A percentile compares a stretch with the other conserved stretches of the same genome.
Conservation (phyloP, 371 early-diverging fungal species). For the Zychaea mexicana region DNA sequence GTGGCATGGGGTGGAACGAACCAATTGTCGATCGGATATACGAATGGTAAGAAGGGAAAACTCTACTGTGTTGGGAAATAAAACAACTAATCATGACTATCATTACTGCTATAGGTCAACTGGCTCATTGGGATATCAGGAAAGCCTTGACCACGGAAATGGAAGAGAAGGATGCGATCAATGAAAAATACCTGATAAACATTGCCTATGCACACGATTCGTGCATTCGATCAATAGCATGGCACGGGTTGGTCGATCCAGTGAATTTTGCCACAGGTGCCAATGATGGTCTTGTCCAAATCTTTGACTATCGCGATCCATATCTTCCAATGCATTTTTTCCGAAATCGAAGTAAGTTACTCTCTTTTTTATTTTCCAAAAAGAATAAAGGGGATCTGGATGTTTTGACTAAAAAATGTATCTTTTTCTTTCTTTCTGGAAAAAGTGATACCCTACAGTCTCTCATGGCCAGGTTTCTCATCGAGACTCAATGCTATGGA, state of each 20-base stretch:
- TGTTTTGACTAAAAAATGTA: not conserved
- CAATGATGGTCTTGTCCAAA: constrained; percentile 9
- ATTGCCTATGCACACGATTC: constrained; percentile 9
- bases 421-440: too few relatives aligned
- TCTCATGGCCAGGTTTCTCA: constrained; percentile 14
- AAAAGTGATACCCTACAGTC: not conserved
- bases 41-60: constrained; percentile 19
- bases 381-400: not conserved
- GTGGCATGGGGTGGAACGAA: constrained; percentile 28
- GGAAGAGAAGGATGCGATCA: not conserved
- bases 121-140: constrained; percentile 29
- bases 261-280: constrained; percentile 11
- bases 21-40: constrained; percentile 29
- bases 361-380: not conserved
- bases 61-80: not conserved
- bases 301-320: constrained; percentile 18
- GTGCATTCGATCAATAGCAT: constrained; percentile 13
- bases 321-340: not conserved
- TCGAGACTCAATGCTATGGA: constrained; percentile 6
- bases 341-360: constrained; percentile 19
- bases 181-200: not conserved
- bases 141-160: constrained; percentile 14
- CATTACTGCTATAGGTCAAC: constrained; percentile 8
- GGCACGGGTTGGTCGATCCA: constrained; percentile 19
- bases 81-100: not conserved